A percentile compares a stretch with the other conserved stretches of the same genome.
Evolutionary conservation across 129 eudicot species (phyloP).

Genomic region (Glebionis coronaria): DNA sequence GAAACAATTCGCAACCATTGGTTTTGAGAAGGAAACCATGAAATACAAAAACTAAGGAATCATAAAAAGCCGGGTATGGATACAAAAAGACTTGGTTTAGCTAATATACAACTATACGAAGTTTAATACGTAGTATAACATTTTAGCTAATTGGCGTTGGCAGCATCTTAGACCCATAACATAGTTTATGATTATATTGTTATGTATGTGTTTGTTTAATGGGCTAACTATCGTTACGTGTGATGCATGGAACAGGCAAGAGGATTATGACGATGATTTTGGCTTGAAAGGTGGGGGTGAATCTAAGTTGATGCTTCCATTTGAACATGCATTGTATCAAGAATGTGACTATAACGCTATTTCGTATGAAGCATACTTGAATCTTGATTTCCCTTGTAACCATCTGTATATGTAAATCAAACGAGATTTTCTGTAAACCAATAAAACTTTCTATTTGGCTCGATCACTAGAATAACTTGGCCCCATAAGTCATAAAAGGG

Average conservation of each 20-base stretch:
- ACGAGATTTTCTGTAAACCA: constrained; percentile 15
- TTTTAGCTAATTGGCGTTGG: too few relatives aligned
- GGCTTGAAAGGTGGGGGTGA: constrained; percentile 21
- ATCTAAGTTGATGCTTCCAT: constrained; percentile 18
- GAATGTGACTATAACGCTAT: too few relatives aligned
- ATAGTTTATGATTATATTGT: neutral
- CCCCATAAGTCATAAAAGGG: neutral
- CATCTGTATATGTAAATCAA: constrained; percentile 22
- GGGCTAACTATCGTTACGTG: neutral
- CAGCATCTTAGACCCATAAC: too few relatives aligned
- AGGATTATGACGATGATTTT: constrained; percentile 15
- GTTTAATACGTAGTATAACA: too few relatives aligned
- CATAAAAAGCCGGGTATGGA: constrained; percentile 37
- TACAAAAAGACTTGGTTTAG: neutral
- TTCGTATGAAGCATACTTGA: too few relatives aligned
- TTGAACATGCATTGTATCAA: too few relatives aligned
- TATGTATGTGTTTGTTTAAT: neutral
- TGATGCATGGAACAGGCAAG: constrained; percentile 18
- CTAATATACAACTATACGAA: neutral
- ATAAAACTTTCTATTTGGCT: constrained; percentile 27
- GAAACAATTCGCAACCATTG: constrained; percentile 94
- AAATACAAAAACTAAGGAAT: constrained; percentile 76
- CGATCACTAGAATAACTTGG: neutral
- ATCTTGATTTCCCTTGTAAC: constrained; percentile 22
- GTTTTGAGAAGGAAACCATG: constrained; percentile 97